Percentiles rank a stretch among this genome's conserved stretches.
These are phyloP conservation scores for Anisodus tanguticus DNA, from an alignment of 257 asterid genomes.

Conservation along the genomic window DNA sequence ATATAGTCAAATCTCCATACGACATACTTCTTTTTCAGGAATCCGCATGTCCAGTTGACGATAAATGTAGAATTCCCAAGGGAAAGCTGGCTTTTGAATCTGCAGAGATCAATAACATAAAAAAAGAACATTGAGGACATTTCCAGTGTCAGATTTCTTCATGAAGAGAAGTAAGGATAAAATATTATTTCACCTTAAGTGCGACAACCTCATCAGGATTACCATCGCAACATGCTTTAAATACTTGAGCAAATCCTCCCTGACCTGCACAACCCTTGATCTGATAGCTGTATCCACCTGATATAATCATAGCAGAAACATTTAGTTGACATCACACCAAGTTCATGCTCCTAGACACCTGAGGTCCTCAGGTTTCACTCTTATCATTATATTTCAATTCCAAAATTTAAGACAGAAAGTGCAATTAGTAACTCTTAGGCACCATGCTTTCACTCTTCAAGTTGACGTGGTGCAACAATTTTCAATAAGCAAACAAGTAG, in stretches of 20 bases:
- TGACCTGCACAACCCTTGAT: slow-evolving; percentile 98
- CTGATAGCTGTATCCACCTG: slow-evolving; percentile 90
- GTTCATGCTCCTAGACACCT: slow-evolving; percentile 30
- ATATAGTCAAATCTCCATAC: slow-evolving; percentile 28
- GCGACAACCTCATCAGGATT: slow-evolving; percentile 84
- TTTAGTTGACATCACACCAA: slow-evolving; percentile 35
- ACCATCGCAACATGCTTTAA: slow-evolving; percentile 72
- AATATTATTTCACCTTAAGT: slow-evolving; percentile 65
- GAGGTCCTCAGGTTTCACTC: background rate
- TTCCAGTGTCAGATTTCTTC: slow-evolving; percentile 30
- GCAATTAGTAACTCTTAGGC: background rate
- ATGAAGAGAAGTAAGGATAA: slow-evolving; percentile 1
- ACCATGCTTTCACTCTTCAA: background rate
- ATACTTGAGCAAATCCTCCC: slow-evolving; percentile 99
- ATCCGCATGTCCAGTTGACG: slow-evolving; percentile 89
- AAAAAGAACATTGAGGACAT: slow-evolving; percentile 16
- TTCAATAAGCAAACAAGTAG: background rate
- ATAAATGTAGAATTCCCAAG: slow-evolving; percentile 97
- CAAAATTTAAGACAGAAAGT: background rate
- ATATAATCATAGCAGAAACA: slow-evolving; percentile 20
- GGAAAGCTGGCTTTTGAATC: slow-evolving; percentile 99
- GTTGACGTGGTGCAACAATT: background rate
- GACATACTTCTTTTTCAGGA: slow-evolving; percentile 67
- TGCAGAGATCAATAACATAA: slow-evolving; percentile 37
- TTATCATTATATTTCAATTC: background rate